These are phyloP conservation scores for Rutstroemia sp. DNA, from an alignment of 2,329 filamentous ascomycete species.

Conservation along the genomic window DNA sequence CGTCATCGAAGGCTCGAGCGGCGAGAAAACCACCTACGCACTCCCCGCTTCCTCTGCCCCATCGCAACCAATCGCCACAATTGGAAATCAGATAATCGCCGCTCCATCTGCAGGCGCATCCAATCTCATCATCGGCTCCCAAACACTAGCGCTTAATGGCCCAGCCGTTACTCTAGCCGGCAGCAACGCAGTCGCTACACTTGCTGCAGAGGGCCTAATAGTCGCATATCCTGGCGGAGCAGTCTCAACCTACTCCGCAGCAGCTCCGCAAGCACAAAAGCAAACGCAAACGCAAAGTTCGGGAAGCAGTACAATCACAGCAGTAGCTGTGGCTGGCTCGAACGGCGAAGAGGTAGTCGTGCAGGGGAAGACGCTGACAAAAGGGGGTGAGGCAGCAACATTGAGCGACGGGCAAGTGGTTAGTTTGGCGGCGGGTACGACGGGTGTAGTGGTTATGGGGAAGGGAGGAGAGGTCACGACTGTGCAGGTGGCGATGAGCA, in stretches of 20 bases:
- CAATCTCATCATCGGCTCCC: constrained; percentile 1
- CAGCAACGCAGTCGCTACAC: constrained; percentile 2
- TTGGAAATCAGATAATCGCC: neutral
- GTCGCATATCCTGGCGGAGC: constrained; percentile 10
- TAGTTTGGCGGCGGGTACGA: too few species aligned
- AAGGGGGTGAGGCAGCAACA: too few species aligned
- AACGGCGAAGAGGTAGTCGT: too few species aligned
- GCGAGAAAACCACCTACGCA: constrained; percentile 7
- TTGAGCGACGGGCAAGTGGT: too few species aligned
- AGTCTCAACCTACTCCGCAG: constrained; percentile 7
- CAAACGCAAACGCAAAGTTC: too few species aligned
- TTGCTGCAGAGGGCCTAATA: constrained; percentile 10
- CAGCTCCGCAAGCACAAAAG: too few species aligned
- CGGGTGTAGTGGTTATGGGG: too few species aligned
- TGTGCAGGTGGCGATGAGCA: too few species aligned
- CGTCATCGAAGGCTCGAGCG: constrained; percentile 13
- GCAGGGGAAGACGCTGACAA: too few species aligned
- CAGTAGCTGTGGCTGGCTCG: too few species aligned
- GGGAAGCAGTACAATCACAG: too few species aligned
- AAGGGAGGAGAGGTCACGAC: too few species aligned
- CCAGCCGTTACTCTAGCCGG: neutral
- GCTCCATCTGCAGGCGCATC: neutral
- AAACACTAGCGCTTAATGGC: constrained; percentile 8
- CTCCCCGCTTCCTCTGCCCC: constrained; percentile 1
- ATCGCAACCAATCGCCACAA: neutral